These are phyloP conservation scores for Dictyostelium citrinum DNA, from an alignment of 78 protist genomes.

Conservation along the genomic window DNA sequence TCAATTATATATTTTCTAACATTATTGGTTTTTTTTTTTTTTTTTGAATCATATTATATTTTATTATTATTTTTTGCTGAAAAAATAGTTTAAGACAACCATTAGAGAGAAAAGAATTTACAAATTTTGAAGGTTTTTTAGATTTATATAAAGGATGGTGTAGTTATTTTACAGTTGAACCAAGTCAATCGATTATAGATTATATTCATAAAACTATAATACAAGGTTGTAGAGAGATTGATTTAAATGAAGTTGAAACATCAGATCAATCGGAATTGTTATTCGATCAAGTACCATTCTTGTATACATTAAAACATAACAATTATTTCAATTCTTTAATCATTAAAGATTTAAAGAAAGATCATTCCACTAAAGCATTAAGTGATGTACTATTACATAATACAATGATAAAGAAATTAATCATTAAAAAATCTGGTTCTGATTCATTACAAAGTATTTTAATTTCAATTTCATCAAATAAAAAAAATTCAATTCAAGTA, in stretches of 20 bases:
- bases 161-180: constrained; percentile 1
- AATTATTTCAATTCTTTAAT: constrained; percentile 9
- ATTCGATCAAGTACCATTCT: constrained; percentile 38
- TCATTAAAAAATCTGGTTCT: neutral
- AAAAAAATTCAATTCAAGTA: constrained; percentile 46
- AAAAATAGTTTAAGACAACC: constrained; percentile 3
- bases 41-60: neutral
- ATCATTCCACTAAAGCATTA: constrained; percentile 17
- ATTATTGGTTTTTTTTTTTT: neutral
- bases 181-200: neutral
- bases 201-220: neutral
- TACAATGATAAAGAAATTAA: constrained; percentile 21
- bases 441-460: constrained; percentile 49
- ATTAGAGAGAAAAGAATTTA: constrained; percentile 13
- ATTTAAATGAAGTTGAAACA: constrained; percentile 15
- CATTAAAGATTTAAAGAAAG: constrained; percentile 40
- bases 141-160: constrained; percentile 73
- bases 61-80: neutral
- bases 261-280: constrained; percentile 15
- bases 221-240: constrained; percentile 11
- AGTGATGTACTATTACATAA: constrained; percentile 36
- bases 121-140: neutral
- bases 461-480: constrained; percentile 34
- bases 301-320: constrained; percentile 18
- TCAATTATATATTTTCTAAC: no score